These are phyloP conservation scores for Choanephora cucurbitarum DNA, from an alignment of 371 early-diverging fungal species.

Conservation along the genomic window DNA sequence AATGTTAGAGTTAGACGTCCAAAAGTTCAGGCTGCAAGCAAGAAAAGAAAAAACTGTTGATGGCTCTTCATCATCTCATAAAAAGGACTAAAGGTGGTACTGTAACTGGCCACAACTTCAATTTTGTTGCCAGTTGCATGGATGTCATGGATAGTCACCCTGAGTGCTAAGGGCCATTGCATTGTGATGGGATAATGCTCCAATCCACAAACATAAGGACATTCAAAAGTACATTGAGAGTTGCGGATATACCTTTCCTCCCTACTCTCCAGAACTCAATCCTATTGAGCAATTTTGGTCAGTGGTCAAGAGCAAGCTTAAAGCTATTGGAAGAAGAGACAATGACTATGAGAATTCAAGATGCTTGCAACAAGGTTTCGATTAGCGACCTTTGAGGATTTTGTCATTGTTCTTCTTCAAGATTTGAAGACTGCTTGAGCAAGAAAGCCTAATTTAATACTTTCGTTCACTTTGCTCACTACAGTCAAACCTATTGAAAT, in stretches of 20 bases:
- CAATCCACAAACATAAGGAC: slow-evolving; percentile 13
- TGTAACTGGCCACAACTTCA: slow-evolving; percentile 23
- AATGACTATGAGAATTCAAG: slow-evolving; percentile 7
- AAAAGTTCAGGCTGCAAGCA: not conserved
- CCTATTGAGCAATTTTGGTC: slow-evolving; percentile 23
- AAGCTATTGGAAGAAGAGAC: slow-evolving; percentile 15
- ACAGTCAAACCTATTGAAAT: no score
- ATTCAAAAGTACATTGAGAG: slow-evolving; percentile 19
- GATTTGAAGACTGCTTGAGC: slow-evolving; percentile 10
- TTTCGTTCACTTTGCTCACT: no score
- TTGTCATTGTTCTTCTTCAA: slow-evolving; percentile 8
- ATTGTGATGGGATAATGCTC: slow-evolving; percentile 21
- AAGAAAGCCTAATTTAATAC: slow-evolving; percentile 10
- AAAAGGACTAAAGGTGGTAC: slow-evolving; percentile 15
- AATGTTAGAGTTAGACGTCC: not conserved
- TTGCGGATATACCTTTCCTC: slow-evolving; percentile 25
- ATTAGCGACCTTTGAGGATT: slow-evolving; percentile 10
- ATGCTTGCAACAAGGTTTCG: slow-evolving; percentile 11
- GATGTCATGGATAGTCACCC: slow-evolving; percentile 19
- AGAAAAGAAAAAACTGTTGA: slow-evolving; percentile 2
- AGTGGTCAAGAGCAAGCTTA: slow-evolving; percentile 11
- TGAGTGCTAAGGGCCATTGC: slow-evolving; percentile 13
- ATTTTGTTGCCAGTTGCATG: slow-evolving; percentile 11
- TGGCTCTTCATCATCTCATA: not conserved
- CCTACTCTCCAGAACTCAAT: slow-evolving; percentile 18